Base-by-base conservation (phyloP, 768 basidiomycete species). In the Xerocomus brunneocitrinus region DNA sequence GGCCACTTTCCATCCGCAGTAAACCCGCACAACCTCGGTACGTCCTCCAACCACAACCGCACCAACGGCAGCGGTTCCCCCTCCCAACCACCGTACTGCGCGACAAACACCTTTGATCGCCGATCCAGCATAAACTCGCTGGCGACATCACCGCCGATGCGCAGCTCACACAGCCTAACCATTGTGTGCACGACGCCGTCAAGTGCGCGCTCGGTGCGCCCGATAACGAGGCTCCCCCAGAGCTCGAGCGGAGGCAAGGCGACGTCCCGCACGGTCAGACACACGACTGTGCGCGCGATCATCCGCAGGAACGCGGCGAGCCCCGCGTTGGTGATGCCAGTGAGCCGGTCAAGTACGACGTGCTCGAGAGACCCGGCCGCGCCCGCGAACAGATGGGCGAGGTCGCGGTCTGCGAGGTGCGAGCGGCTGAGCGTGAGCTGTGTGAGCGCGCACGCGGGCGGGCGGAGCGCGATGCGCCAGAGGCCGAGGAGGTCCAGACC, bases 121-220 rank as follows among this genome's bases (percentile, higher is more conserved):
- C 63, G 52, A 46, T 58, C 60, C 5, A 65, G 35, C 63, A 64
- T 65, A 9, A 62, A 55, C 42, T 64, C 63, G 31, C 58, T 65
- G 40, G 63, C 63, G 8, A 62, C 58, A 38, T 64, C 63, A 5
- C 63, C 63, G 6, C 63, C 13, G 27, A 64, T 59, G 41, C 54
- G 38, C 2, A 65, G 45, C 32, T 63, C 58, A 7, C 46, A 31
- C 22, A 65, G 30, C 25, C 53, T 48, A 2, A 43, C 43, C 61
- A 64, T 62, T 51, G 53, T 65, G 49, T 58, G 58, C n/a, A 60
- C 35, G 36, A 39, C 51, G 27, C 31, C 34, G 9, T 64, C 63
- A 39, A 65, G 10, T 19, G 63, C 63, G 19, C 63, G 45, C 41
- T 64, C 63, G 5, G 22, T 39, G 3, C 59, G 53, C 16, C 62